Conservation (phyloP, 768 basidiomycete species). For the Leccinum ochraceum region DNA sequence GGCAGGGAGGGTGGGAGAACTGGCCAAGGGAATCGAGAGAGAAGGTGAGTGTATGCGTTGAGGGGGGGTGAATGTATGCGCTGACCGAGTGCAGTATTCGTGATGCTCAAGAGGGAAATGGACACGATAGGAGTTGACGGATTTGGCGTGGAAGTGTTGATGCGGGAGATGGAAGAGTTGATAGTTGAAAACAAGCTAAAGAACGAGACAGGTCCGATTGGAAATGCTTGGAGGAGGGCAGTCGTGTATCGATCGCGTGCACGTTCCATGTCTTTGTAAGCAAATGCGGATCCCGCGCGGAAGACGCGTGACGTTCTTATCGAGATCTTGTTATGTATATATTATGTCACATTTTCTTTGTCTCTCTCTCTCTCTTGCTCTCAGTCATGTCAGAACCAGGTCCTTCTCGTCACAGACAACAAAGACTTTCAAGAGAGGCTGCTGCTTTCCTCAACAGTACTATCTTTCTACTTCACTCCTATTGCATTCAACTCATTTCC, state of each 20-base stretch:
- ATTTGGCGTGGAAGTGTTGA: constrained; percentile 43
- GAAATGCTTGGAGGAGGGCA: constrained; percentile 50
- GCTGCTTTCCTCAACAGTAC: constrained; percentile 2
- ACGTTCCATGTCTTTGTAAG: constrained; percentile 32
- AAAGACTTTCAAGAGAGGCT: constrained; percentile 13
- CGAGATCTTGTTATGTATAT: background rate
- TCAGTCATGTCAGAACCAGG: constrained; percentile 3
- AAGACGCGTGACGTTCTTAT: constrained; percentile 10
- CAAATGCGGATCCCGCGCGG: constrained; percentile 16
- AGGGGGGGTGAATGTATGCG: background rate
- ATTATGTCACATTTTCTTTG: background rate
- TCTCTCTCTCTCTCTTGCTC: background rate
- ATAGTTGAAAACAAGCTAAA: constrained; percentile 64
- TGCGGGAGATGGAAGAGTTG: constrained; percentile 63
- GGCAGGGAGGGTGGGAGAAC: constrained; percentile 43
- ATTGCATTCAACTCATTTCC: background rate
- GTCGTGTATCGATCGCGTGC: constrained; percentile 27
- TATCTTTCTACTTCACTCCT: background rate
- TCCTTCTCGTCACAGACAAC: background rate
- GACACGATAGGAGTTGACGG: constrained; percentile 38
- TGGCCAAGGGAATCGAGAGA: constrained; percentile 49
- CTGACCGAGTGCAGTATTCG: constrained; percentile 41
- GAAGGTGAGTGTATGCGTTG: constrained; percentile 45
- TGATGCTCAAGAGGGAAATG: constrained; percentile 55
- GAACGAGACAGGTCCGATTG: constrained; percentile 54